Evolutionary conservation across 1,284 basidiomycete species (phyloP).

Genomic region (Trametes pubescens): DNA sequence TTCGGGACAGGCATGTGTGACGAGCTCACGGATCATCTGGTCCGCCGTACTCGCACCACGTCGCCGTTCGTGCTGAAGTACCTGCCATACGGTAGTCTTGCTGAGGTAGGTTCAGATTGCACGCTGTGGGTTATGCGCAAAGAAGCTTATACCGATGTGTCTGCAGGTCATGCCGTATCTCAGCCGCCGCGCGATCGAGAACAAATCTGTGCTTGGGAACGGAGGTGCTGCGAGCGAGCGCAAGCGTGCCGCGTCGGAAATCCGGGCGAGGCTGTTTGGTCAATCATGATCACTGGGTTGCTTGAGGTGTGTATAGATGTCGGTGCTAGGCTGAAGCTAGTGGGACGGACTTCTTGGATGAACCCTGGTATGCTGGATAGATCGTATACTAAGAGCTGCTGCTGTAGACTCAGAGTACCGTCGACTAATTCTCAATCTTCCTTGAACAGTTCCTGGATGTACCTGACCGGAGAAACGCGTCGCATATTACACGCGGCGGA

Average conservation of each 20-base stretch:
- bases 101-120: constrained; percentile 54
- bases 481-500: background rate
- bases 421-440: background rate
- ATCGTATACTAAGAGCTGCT: background rate
- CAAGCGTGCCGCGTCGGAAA: constrained; percentile 48
- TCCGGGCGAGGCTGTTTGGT: constrained; percentile 48
- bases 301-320: background rate
- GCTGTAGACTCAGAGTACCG: constrained; percentile 10
- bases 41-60: constrained; percentile 59
- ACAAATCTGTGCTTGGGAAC: constrained; percentile 68
- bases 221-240: constrained; percentile 62
- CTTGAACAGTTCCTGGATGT: background rate
- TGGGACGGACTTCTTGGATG: background rate
- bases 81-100: constrained; percentile 81
- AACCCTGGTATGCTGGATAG: background rate
- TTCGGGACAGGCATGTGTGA: constrained; percentile 78
- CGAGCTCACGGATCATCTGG: constrained; percentile 77
- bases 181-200: constrained; percentile 72
- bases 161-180: constrained; percentile 71
- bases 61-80: constrained; percentile 85
- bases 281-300: background rate
- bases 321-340: background rate
- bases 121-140: too few species aligned
- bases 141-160: too few species aligned
- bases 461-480: too few species aligned